Conservation (phyloP, 331 rosid species). For the Pyrus hybrid region DNA sequence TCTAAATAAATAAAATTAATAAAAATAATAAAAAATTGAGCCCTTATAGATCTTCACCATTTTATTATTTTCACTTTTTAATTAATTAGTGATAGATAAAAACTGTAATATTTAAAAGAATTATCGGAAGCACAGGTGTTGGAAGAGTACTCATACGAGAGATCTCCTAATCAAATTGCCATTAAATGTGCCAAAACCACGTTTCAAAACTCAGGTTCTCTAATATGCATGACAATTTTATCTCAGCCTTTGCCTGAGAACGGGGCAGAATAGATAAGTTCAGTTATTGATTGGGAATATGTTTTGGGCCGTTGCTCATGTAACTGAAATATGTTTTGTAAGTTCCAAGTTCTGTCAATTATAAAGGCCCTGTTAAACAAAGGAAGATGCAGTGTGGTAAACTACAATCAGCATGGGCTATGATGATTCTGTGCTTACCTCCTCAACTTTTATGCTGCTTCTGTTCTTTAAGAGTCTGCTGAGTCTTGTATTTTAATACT, state of each 20-base stretch:
- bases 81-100: background rate
- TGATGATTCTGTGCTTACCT: background rate
- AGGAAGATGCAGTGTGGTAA: background rate
- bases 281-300: background rate
- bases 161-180: background rate
- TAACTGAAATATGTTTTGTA: background rate
- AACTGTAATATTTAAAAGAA: background rate
- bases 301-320: background rate
- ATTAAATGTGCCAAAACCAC: background rate
- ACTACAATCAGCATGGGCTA: background rate
- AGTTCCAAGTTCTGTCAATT: background rate
- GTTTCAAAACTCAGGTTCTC: background rate
- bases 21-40: background rate
- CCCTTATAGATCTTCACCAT: background rate
- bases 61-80: background rate
- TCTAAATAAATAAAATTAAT: too few species aligned
- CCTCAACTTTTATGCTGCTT: background rate
- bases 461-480: background rate
- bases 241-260: background rate
- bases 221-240: background rate
- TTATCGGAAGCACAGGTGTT: background rate
- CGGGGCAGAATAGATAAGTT: background rate
- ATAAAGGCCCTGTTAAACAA: background rate
- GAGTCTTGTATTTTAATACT: background rate
- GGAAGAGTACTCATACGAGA: background rate